Conservation (phyloP, 805 yeast species). For the Hagleromyces aurorensis region DNA sequence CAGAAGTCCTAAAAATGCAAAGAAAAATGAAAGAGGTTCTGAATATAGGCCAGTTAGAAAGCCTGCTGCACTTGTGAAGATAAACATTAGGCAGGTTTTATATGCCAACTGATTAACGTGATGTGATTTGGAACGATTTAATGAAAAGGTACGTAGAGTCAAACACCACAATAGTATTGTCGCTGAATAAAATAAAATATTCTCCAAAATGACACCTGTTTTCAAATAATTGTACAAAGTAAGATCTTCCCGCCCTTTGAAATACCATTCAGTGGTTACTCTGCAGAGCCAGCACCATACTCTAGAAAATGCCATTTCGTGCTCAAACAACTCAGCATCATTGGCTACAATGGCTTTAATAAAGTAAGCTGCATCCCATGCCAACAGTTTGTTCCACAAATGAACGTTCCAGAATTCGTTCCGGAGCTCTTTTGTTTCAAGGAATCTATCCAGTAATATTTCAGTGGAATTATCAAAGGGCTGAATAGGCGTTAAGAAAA, state of each 20-base stretch:
- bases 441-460: slow-evolving; percentile 14
- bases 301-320: slow-evolving; percentile 84
- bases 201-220: slow-evolving; percentile 43
- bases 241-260: slow-evolving; percentile 7
- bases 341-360: slow-evolving; percentile 40
- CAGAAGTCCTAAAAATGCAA: slow-evolving; percentile 49
- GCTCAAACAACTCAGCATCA: slow-evolving; percentile 56
- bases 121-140: slow-evolving; percentile 9
- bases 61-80: slow-evolving; percentile 73
- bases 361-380: slow-evolving; percentile 87
- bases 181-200: slow-evolving; percentile 44
- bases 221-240: slow-evolving; percentile 40
- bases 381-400: slow-evolving; percentile 46
- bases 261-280: neutral
- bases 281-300: slow-evolving; percentile 56
- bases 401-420: slow-evolving; percentile 14
- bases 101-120: slow-evolving; percentile 24
- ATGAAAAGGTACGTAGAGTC: slow-evolving; percentile 34
- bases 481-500: slow-evolving; percentile 16
- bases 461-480: slow-evolving; percentile 29
- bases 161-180: slow-evolving; percentile 42
- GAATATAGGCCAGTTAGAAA: slow-evolving; percentile 69
- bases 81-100: slow-evolving; percentile 38
- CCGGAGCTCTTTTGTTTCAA: slow-evolving; percentile 1
- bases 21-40: slow-evolving; percentile 61